Conservation (phyloP, 108 stramenopile genomes). For the Asterionellopsis glacialis region DNA sequence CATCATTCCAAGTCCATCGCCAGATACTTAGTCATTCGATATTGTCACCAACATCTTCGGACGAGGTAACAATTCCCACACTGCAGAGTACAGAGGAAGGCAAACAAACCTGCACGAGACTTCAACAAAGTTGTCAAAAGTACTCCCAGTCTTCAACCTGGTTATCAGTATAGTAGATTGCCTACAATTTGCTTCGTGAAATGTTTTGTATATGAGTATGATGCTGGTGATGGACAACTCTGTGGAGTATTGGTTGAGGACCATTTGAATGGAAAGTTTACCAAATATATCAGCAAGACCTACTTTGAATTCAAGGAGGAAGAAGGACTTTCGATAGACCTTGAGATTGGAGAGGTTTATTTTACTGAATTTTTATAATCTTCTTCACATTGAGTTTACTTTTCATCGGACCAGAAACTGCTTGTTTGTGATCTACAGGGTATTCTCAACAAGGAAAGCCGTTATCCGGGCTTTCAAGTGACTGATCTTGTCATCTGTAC, state of each 20-base stretch:
- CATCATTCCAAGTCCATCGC: too few species aligned
- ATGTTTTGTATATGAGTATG: slow-evolving; percentile 38
- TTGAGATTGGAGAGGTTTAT: too few species aligned
- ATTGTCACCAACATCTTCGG: too few species aligned
- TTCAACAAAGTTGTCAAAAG: too few species aligned
- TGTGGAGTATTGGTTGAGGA: slow-evolving; percentile 38
- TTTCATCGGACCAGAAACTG: slow-evolving; percentile 29
- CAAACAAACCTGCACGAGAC: too few species aligned
- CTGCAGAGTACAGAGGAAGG: slow-evolving; percentile 14
- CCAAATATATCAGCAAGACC: slow-evolving; percentile 43
- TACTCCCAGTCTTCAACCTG: slow-evolving; percentile 15
- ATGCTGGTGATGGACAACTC: slow-evolving; percentile 2
- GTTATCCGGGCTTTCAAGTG: slow-evolving; percentile 41
- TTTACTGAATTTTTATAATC: slow-evolving; percentile 2
- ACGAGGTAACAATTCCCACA: too few species aligned
- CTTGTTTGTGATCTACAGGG: slow-evolving; percentile 62
- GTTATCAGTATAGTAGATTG: slow-evolving; percentile 22
- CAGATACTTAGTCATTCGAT: too few species aligned
- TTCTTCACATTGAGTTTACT: slow-evolving; percentile 53
- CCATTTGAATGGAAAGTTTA: slow-evolving; percentile 37
- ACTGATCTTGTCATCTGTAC: slow-evolving; percentile 49
- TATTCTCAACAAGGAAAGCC: slow-evolving; percentile 38
- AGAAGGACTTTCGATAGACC: too few species aligned
- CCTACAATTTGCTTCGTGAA: slow-evolving; percentile 30
- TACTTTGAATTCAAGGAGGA: too few species aligned